phyloP scores from a whole-genome alignment of 495 filamentous ascomycete genomes.

The Niebla homalea region DNA sequence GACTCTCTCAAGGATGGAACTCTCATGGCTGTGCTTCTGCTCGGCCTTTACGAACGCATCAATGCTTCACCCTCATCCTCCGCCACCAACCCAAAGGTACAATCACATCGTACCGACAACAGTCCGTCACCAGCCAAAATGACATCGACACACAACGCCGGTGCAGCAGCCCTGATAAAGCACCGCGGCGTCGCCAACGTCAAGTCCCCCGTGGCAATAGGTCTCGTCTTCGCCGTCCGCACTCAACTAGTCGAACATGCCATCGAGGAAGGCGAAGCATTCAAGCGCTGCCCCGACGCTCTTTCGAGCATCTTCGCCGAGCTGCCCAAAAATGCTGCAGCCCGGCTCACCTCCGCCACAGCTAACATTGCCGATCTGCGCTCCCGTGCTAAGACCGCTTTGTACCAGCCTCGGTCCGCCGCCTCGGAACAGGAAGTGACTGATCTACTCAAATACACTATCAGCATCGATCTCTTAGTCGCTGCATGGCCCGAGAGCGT shows the following conservation, averaged over 20 bases:
- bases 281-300: constrained; percentile 11
- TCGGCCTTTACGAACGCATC: constrained; percentile 46
- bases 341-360: constrained; percentile 12
- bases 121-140: not conserved
- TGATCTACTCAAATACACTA: constrained; percentile 12
- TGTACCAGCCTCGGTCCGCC: constrained; percentile 1
- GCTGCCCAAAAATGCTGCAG: constrained; percentile 9
- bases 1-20: constrained; percentile 38
- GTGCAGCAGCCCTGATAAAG: constrained; percentile 13
- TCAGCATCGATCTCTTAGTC: constrained; percentile 12
- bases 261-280: constrained; percentile 10
- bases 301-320: constrained; percentile 2
- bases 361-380: constrained; percentile 13
- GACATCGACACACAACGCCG: constrained; percentile 11
- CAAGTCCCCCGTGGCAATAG: constrained; percentile 3
- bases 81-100: not conserved
- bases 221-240: constrained; percentile 14
- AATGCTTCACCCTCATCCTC: constrained; percentile 2
- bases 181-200: constrained; percentile 11
- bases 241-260: constrained; percentile 13
- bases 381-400: constrained; percentile 10
- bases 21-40: constrained; percentile 46
- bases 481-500: constrained; percentile 9
- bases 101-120: too few species aligned
- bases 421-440: constrained; percentile 10